Conservation (phyloP, 352 stramenopile genomes). For the Thraustochytrium striatum region DNA sequence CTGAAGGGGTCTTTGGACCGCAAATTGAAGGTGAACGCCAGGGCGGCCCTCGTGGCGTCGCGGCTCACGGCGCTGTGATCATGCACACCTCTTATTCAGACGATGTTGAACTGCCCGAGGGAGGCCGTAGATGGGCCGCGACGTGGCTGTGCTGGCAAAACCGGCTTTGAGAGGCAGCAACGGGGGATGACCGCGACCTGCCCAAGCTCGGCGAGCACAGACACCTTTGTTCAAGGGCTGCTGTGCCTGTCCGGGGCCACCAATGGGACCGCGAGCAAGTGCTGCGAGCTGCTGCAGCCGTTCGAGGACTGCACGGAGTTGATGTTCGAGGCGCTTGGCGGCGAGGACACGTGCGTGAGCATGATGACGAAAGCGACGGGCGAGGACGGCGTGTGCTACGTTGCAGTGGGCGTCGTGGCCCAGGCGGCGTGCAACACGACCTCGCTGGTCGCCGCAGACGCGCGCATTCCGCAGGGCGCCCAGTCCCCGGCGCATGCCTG, state of each 20-base stretch:
- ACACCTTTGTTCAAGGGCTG: no score
- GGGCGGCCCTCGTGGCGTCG: no score
- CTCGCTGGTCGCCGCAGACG: background rate
- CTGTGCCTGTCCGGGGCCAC: background rate
- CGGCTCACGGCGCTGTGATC: no score
- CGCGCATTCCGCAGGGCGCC: background rate
- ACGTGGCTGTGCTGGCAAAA: no score
- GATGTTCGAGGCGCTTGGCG: background rate
- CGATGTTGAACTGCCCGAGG: no score
- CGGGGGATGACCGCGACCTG: no score
- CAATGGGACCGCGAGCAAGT: background rate
- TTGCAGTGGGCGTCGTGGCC: background rate
- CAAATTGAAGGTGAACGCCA: no score
- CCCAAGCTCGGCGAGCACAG: no score
- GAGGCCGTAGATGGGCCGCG: no score
- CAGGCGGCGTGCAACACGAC: background rate
- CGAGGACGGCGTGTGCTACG: background rate
- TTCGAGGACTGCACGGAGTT: background rate
- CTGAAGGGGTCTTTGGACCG: no score
- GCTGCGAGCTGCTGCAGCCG: background rate
- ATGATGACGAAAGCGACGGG: background rate
- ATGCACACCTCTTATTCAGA: no score
- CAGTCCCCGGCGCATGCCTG: background rate
- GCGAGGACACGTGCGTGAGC: background rate
- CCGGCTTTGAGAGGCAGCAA: no score